Evolutionary conservation across 2,329 filamentous ascomycete species (phyloP), one percentile per base, ranked within the genome.

Genomic region (Plenodomus lindquistii): DNA sequence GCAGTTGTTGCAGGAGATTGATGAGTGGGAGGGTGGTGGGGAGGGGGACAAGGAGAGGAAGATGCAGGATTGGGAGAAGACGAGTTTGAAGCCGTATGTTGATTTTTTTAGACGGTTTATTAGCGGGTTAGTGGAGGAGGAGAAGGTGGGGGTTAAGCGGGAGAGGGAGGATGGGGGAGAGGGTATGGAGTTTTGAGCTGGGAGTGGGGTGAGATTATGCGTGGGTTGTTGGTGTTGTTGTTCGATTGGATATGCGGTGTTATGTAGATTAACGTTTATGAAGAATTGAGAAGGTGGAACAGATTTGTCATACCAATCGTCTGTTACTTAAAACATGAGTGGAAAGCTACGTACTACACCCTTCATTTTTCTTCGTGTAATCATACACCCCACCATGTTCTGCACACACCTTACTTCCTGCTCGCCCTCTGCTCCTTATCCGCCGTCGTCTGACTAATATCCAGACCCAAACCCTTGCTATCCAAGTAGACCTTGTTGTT

Each of bases 401-500:
- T 46, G 46, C 20, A 9, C 31, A 15, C 15, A 17, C 44, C 13
- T 37, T 54, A 56, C 47, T 62, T 65, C 47, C 56, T 55, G 47
- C 47, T 50, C 13, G 63, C 61, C 54, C 69, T 65, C 61, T 66
- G 63, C 51, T 70, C 70, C 67, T 75, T 76, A 44, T 75, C 73
- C 2, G 55, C 60, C 18, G 56, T 56, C 18, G 69, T 73, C 67
- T 78, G 73, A 45, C 63, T 80, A 57, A 99, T 89, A 67, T 99
- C 97, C 67, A 99, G 78, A 41, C 94, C 94, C 65, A 99, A 78
- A 37, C 92, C 94, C 72, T 94, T 87, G 6, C 90, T 84, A 69
- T 99, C 94, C 55, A 99, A 82, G 76, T 97, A 91, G 63, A 99
- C 80, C 78, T 94, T 94, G 81, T 99, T 99, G 79, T 86, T 86